Conservation (phyloP, 2,329 filamentous ascomycete species). For the Xylariales sp. region DNA sequence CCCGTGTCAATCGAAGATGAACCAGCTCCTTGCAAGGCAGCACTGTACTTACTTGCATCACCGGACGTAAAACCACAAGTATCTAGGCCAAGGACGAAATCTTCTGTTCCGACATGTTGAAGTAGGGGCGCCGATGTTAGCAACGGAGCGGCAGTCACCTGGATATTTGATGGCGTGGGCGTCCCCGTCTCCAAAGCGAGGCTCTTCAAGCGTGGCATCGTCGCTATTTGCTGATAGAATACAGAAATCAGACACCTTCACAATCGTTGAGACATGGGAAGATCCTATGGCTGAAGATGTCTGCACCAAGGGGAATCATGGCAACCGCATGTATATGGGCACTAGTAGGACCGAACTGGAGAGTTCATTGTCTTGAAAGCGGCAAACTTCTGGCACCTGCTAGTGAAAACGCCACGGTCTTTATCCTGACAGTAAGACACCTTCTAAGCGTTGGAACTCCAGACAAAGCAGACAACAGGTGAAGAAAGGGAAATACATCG, state of each 20-base stretch:
- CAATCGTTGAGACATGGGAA: not conserved
- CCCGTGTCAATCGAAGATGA: not conserved
- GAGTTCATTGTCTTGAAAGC: conserved; percentile 10
- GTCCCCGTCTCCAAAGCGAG: conserved; percentile 1
- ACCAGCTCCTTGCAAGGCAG: not conserved
- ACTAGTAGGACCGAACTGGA: no score
- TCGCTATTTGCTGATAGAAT: not conserved
- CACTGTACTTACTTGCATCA: conserved; percentile 19
- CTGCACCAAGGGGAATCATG: not conserved
- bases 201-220: conserved; percentile 1
- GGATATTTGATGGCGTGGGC: not conserved
- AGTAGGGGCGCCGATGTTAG: not conserved
- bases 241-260: not conserved
- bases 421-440: not conserved
- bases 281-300: not conserved
- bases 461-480: no score
- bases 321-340: not conserved
- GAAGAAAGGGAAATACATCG: no score
- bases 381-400: conserved; percentile 3
- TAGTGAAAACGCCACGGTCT: conserved; percentile 1
- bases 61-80: conserved; percentile 24
- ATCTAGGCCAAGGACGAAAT: conserved; percentile 13
- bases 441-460: not conserved
- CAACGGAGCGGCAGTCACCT: not conserved
- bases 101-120: conserved; percentile 10